Conservation (phyloP, 805 yeast genomes). For the Schwanniomyces sp. region DNA sequence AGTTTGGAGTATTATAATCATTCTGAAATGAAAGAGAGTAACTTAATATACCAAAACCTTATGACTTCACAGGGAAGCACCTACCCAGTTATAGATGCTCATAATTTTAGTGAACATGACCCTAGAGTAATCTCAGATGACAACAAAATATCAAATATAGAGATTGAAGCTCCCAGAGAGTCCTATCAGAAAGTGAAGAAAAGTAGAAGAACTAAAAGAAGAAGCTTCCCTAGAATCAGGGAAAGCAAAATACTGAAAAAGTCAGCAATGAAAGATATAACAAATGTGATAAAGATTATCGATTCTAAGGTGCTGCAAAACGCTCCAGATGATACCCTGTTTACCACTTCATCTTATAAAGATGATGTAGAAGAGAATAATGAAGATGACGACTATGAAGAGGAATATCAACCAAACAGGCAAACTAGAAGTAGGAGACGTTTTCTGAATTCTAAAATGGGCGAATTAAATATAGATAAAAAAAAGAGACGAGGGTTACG, state of each 20-base stretch:
- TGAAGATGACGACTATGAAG: slow-evolving; percentile 4
- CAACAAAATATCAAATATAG: no score
- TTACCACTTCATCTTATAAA: not conserved
- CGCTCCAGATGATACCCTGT: not conserved
- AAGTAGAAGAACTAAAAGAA: not conserved
- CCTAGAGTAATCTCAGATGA: no score
- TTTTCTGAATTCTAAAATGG: not conserved
- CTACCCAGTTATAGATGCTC: not conserved
- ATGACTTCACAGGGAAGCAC: not conserved
- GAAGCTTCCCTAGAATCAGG: not conserved
- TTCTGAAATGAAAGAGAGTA: not conserved
- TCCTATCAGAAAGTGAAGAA: not conserved
- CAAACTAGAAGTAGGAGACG: slow-evolving; percentile 8
- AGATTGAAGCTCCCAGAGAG: not conserved
- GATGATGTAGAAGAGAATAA: not conserved
- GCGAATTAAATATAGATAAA: slow-evolving; percentile 9
- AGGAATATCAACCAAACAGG: slow-evolving; percentile 7
- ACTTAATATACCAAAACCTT: not conserved
- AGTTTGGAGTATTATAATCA: not conserved
- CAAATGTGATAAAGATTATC: not conserved
- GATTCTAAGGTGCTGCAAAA: not conserved
- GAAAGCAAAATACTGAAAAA: not conserved
- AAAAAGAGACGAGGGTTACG: slow-evolving; percentile 25
- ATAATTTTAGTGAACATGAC: not conserved
- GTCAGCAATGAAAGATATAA: not conserved